These are phyloP conservation scores for Oryza officinalis DNA, from an alignment of 176 grass and related monocot species.

Conservation along the genomic window DNA sequence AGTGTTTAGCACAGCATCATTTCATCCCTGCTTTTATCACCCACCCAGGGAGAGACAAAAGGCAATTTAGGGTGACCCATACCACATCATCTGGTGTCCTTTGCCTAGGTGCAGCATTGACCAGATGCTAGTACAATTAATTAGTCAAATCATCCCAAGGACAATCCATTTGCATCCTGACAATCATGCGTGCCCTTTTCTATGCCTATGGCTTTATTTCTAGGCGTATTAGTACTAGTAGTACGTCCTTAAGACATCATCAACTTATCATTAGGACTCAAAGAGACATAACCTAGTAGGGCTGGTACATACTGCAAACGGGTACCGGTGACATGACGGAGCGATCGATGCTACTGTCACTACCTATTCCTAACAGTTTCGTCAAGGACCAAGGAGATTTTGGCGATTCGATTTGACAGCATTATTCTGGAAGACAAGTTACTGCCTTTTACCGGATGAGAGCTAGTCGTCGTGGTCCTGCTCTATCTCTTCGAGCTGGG, in stretches of 20 bases:
- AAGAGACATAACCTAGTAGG: constrained; percentile 7
- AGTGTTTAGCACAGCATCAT: constrained; percentile 33
- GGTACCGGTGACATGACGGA: constrained; percentile 24
- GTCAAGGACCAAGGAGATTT: neutral
- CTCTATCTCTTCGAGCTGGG: neutral
- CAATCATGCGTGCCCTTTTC: neutral
- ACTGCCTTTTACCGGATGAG: neutral
- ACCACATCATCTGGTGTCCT: constrained; percentile 28
- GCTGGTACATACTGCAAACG: neutral
- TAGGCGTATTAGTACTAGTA: neutral
- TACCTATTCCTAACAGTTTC: constrained; percentile 22
- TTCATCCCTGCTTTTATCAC: constrained; percentile 27
- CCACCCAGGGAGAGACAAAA: constrained; percentile 28
- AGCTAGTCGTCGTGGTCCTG: neutral
- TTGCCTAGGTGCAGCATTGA: constrained; percentile 35
- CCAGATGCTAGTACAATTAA: constrained; percentile 13
- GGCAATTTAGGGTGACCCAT: constrained; percentile 27
- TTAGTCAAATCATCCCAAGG: constrained; percentile 29
- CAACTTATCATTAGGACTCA: neutral
- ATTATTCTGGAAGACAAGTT: constrained; percentile 46
- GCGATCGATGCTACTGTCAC: constrained; percentile 27
- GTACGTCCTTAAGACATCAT: constrained; percentile 4
- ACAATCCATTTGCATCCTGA: neutral
- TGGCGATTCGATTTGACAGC: constrained; percentile 51
- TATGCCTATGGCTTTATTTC: constrained; percentile 20